Evolutionary conservation across 768 basidiomycete species (phyloP).

Genomic region (Flagelloscypha sp.): DNA sequence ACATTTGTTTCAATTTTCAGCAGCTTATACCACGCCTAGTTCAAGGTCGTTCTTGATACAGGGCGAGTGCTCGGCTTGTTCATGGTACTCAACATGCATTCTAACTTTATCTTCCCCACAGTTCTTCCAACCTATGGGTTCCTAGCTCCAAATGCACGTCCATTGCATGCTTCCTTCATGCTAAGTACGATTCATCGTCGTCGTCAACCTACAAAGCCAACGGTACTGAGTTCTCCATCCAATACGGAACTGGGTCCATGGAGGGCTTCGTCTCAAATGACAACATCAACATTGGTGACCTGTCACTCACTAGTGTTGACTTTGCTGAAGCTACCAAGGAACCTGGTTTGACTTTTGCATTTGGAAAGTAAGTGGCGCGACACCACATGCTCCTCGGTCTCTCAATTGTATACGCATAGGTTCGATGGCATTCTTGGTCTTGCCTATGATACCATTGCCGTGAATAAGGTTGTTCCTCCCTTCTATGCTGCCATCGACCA

Average conservation of each 20-base stretch:
- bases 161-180: slow-evolving; percentile 89
- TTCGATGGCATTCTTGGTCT: slow-evolving; percentile 96
- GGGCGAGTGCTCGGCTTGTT: slow-evolving; percentile 40
- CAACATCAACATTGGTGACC: slow-evolving; percentile 69
- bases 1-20: slow-evolving; percentile 1
- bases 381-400: not conserved
- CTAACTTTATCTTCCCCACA: slow-evolving; percentile 18
- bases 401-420: slow-evolving; percentile 29
- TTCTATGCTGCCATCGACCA: slow-evolving; percentile 91
- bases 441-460: slow-evolving; percentile 90
- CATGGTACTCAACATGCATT: not conserved
- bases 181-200: slow-evolving; percentile 74
- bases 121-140: slow-evolving; percentile 92
- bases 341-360: slow-evolving; percentile 95
- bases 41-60: slow-evolving; percentile 94
- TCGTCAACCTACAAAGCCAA: slow-evolving; percentile 89
- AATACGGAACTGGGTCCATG: slow-evolving; percentile 94
- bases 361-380: slow-evolving; percentile 64
- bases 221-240: slow-evolving; percentile 82
- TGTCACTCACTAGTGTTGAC: slow-evolving; percentile 64
- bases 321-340: slow-evolving; percentile 96
- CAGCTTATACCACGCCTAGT: slow-evolving; percentile 31
- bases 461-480: slow-evolving; percentile 87
- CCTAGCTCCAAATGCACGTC: slow-evolving; percentile 75
- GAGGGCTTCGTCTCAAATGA: slow-evolving; percentile 93